phyloP scores from a whole-genome alignment of 2,329 filamentous ascomycete species.

The Hypoxylon sp. region DNA sequence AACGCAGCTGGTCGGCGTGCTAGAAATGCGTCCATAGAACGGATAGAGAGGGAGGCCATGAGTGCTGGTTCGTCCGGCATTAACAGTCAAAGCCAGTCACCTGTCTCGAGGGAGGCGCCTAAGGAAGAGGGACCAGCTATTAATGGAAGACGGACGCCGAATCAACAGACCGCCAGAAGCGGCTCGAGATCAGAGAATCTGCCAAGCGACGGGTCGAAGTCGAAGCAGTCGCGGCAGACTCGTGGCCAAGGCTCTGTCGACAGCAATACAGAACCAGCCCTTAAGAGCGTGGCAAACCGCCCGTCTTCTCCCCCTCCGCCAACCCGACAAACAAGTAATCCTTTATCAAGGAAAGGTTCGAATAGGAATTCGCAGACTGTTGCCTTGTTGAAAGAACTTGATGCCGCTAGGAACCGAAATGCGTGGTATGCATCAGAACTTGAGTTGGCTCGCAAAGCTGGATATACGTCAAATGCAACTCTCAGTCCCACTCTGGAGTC shows the following conservation, averaged over 20 bases:
- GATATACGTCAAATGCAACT: constrained; percentile 81
- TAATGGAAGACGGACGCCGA: constrained; percentile 76
- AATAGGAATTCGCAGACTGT: constrained; percentile 76
- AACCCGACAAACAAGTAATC: constrained; percentile 69
- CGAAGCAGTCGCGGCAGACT: constrained; percentile 65
- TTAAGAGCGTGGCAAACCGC: constrained; percentile 61
- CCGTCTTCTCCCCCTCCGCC: constrained; percentile 73
- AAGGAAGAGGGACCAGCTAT: constrained; percentile 66
- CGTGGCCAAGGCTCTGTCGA: constrained; percentile 78
- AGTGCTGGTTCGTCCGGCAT: constrained; percentile 57
- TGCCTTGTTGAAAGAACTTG: constrained; percentile 86
- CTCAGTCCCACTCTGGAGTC: constrained; percentile 82
- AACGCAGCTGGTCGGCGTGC: constrained; percentile 59
- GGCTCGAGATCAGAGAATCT: constrained; percentile 57
- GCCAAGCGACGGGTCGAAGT: constrained; percentile 57
- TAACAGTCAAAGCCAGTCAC: constrained; percentile 59
- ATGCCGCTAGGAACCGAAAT: constrained; percentile 86
- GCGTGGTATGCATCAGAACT: constrained; percentile 98
- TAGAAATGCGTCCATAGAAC: constrained; percentile 66
- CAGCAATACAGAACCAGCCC: constrained; percentile 71
- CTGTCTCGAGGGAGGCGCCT: constrained; percentile 59
- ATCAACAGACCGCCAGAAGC: constrained; percentile 62
- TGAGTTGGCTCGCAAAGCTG: constrained; percentile 89
- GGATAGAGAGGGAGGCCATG: constrained; percentile 56
- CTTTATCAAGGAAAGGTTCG: constrained; percentile 72